These are phyloP conservation scores for Rehmannia glutinosa DNA, from an alignment of 257 asterid genomes.

Conservation along the genomic window DNA sequence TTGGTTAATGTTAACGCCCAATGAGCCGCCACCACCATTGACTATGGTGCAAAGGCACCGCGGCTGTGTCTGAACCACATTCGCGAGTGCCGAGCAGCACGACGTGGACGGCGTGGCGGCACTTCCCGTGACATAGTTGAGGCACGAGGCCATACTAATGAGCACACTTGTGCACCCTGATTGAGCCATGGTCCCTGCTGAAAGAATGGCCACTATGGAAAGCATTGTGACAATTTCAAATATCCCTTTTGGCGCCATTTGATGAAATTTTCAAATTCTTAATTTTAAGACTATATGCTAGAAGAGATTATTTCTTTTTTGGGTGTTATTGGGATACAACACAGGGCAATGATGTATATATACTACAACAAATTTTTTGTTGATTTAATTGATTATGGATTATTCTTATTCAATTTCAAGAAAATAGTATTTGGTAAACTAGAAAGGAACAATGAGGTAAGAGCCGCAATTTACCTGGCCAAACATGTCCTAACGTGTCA, in stretches of 20 bases:
- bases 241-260: conserved; percentile 42
- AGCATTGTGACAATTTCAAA: background rate
- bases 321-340: conserved; percentile 2
- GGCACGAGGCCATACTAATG: conserved; percentile 64
- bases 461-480: conserved; percentile 29
- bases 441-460: conserved; percentile 38
- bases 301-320: background rate
- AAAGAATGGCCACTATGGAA: conserved; percentile 15
- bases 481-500: background rate
- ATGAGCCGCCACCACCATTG: conserved; percentile 40
- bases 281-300: background rate
- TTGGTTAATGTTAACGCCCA: conserved; percentile 48
- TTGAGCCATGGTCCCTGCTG: conserved; percentile 34
- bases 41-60: conserved; percentile 58
- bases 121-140: conserved; percentile 54
- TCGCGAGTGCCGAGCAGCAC: conserved; percentile 55
- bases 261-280: conserved; percentile 5
- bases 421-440: conserved; percentile 35
- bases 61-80: conserved; percentile 56
- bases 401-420: background rate
- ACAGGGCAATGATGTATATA: conserved; percentile 10
- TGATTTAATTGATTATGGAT: background rate
- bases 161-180: conserved; percentile 48
- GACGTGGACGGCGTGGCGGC: conserved; percentile 41
- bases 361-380: background rate